These are phyloP conservation scores for Penicillium sp. DNA, from an alignment of 2,329 filamentous ascomycete species.

Conservation along the genomic window DNA sequence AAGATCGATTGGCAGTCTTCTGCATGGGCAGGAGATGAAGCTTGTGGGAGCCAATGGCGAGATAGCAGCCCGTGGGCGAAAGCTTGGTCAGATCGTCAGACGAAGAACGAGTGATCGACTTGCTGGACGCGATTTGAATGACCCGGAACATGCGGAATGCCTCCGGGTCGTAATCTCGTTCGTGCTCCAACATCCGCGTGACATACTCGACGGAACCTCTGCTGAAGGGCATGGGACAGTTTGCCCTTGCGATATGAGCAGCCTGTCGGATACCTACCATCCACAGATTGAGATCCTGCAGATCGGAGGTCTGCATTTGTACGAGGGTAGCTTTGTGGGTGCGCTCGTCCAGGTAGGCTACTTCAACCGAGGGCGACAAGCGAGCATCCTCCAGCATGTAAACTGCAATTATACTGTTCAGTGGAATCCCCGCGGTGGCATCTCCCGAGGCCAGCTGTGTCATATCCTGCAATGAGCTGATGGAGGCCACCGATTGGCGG, in stretches of 20 bases:
- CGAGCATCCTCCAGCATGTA: slow-evolving; percentile 68
- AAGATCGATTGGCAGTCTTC: slow-evolving; percentile 56
- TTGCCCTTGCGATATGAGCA: slow-evolving; percentile 56
- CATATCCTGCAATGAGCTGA: slow-evolving; percentile 62
- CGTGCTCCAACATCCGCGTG: slow-evolving; percentile 62
- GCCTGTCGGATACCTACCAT: slow-evolving; percentile 62
- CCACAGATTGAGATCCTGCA: slow-evolving; percentile 67
- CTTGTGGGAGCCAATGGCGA: slow-evolving; percentile 69
- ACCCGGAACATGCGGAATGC: slow-evolving; percentile 70
- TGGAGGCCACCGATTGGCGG: slow-evolving; percentile 61
- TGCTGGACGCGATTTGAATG: slow-evolving; percentile 62
- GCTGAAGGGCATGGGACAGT: slow-evolving; percentile 57
- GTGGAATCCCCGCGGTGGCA: slow-evolving; percentile 55
- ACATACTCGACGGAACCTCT: slow-evolving; percentile 63
- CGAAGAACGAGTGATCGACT: slow-evolving; percentile 58
- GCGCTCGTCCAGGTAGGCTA: slow-evolving; percentile 68
- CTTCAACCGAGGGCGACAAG: slow-evolving; percentile 66
- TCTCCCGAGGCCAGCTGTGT: slow-evolving; percentile 60
- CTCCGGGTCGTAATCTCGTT: slow-evolving; percentile 67
- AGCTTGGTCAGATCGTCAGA: slow-evolving; percentile 68
- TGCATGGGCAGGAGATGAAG: slow-evolving; percentile 68
- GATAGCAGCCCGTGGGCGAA: slow-evolving; percentile 65
- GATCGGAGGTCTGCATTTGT: slow-evolving; percentile 64
- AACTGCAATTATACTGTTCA: slow-evolving; percentile 68
- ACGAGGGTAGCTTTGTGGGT: slow-evolving; percentile 61